Percentiles rank a stretch among this genome's conserved stretches.
Conservation (phyloP, 2,329 filamentous ascomycete genomes). For the Colletotrichum sp. region DNA sequence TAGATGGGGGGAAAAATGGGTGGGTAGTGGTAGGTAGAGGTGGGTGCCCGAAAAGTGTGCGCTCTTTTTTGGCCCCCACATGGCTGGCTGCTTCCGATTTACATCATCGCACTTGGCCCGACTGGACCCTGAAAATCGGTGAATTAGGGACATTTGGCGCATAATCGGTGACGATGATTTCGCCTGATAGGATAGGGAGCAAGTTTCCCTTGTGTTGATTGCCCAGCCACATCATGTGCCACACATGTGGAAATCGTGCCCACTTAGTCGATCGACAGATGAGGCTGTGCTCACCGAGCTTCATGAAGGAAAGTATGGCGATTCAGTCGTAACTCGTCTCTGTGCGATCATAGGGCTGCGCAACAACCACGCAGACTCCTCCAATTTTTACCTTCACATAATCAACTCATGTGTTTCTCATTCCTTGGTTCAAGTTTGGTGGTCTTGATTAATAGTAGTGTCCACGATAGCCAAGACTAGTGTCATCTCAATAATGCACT, state of each 20-base stretch:
- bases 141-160: background rate
- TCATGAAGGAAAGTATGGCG: too few species aligned
- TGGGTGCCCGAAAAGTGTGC: too few species aligned
- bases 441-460: too few species aligned
- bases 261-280: background rate
- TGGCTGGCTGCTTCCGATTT: background rate
- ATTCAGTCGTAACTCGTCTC: background rate
- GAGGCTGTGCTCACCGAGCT: background rate
- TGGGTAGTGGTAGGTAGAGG: too few species aligned
- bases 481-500: too few species aligned
- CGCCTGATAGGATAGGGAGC: background rate
- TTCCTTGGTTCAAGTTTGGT: too few species aligned
- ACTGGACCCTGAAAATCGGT: background rate
- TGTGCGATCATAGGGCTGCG: rapidly evolving
- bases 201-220: background rate
- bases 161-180: background rate
- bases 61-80: too few species aligned
- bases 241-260: background rate
- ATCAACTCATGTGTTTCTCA: background rate
- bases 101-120: background rate
- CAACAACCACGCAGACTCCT: background rate
- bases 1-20: too few species aligned
- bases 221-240: background rate
- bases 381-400: background rate
- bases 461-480: too few species aligned